Base-by-base conservation (phyloP, 2,329 filamentous ascomycete genomes). In the Rhynchosporium graminicola region DNA sequence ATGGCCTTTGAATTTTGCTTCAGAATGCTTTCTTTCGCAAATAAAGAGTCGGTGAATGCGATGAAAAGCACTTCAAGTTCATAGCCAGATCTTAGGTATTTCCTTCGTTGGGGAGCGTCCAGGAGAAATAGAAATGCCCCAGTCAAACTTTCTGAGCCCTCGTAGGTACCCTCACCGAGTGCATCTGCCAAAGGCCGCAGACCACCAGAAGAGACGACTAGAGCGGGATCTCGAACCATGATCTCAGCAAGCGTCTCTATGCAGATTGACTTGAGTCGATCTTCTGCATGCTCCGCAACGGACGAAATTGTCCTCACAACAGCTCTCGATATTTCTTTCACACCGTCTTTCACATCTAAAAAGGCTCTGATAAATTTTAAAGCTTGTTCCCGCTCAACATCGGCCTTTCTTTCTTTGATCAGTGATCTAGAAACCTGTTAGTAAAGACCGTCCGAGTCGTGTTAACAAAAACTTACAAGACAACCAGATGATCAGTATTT, bases 311-410 rank as follows among this genome's bases (percentile, higher is more conserved):
- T 95, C 60, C 95, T 87, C 7, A 96, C 90, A 26, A 99, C 87
- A 0, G 91, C 88, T 63, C 90, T 85, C 1, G 95, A 96, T 42
- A 99, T 84, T 74, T 99, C 94, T 66, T 86, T 84, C 8, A 96
- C 88, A 10, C 95, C 95, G 66, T 92, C 91, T 73, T 97, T 97
- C 67, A 98, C 92, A 73, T 99, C 95, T 2, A 99, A 80, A 72
- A 99, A 99, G 9, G 93, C 91, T 63, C 95, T 87, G 31, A 98
- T 88, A 74, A 99, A 97, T 75, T 99, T 99, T 71, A 99, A 80
- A 12, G 95, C 95, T 77, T 99, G 95, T 76, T 99, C 95, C 59
- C 96, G 86, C 78, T 99, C 95, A 20, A 99, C 91, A 69, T 94
- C 93, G n/a, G 94, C 91, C 76, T 97, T 98, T 72, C 90, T 89